Percentiles rank a stretch among this genome's conserved stretches.
Conservation (phyloP, 1,284 basidiomycete species). For the Somion occarium region DNA sequence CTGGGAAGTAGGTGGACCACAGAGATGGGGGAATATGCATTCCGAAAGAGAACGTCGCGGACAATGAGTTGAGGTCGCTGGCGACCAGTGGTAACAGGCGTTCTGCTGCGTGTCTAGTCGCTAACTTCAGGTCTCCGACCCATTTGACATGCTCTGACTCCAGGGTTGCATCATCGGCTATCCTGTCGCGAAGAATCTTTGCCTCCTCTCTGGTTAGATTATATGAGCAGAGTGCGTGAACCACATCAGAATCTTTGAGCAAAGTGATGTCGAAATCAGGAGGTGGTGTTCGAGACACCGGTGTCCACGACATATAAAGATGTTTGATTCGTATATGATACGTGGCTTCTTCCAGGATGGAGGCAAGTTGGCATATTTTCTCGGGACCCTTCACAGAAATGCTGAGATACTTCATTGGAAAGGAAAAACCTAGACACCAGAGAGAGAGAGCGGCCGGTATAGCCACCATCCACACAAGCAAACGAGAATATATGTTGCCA, state of each 20-base stretch:
- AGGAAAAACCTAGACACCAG: constrained; percentile 4
- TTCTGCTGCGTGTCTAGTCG: neutral
- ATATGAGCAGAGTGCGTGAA: neutral
- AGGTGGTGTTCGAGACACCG: neutral
- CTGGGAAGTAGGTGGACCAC: neutral
- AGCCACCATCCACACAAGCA: constrained; percentile 14
- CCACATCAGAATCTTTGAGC: neutral
- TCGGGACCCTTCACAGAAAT: constrained; percentile 1
- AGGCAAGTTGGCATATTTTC: neutral
- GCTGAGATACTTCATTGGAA: neutral
- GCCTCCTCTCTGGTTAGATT: neutral
- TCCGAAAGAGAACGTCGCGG: neutral
- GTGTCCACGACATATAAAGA: neutral
- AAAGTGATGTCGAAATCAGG: neutral
- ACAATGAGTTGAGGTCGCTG: neutral
- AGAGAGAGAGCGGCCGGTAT: constrained; percentile 14
- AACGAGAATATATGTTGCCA: constrained; percentile 12
- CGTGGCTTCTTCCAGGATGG: constrained; percentile 4
- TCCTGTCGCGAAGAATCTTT: neutral
- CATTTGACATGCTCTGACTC: neutral
- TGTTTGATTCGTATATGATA: neutral
- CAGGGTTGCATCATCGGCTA: neutral
- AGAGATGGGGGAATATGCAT: neutral
- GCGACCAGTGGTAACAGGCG: neutral
- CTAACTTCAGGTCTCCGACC: neutral